Evolutionary conservation across 768 basidiomycete species (phyloP).

Genomic region (Suillus brevipes): DNA sequence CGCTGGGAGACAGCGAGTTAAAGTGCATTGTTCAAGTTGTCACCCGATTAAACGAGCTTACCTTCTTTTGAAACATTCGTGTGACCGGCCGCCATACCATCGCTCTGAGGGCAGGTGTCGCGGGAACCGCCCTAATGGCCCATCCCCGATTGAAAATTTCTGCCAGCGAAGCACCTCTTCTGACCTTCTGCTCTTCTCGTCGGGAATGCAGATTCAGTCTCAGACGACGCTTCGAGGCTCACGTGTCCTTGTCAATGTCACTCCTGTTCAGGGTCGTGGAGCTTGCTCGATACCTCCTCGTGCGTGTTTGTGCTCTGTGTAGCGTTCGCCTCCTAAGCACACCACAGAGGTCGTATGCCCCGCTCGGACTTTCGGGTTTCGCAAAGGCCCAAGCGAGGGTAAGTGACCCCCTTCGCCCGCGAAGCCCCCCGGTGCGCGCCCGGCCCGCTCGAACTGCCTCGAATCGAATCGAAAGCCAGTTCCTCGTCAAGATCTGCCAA

Average conservation of each 20-base stretch:
- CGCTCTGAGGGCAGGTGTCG: neutral
- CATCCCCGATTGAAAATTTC: neutral
- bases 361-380: neutral
- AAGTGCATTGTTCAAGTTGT: neutral
- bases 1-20: neutral
- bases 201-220: neutral
- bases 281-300: neutral
- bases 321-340: neutral
- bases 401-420: neutral
- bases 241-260: constrained; percentile 1
- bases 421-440: neutral
- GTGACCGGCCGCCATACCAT: constrained; percentile 4
- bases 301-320: neutral
- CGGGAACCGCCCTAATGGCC: neutral
- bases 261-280: neutral
- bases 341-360: neutral
- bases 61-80: neutral
- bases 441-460: neutral
- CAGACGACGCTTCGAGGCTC: constrained; percentile 1
- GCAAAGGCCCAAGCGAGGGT: neutral
- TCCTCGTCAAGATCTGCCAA: constrained; percentile 2
- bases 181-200: neutral
- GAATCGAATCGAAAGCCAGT: neutral
- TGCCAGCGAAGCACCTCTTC: constrained; percentile 1
- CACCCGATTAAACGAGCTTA: neutral